Evolutionary conservation across 257 asterid genomes (phyloP).

Genomic region (Orobanche coerulescens): DNA sequence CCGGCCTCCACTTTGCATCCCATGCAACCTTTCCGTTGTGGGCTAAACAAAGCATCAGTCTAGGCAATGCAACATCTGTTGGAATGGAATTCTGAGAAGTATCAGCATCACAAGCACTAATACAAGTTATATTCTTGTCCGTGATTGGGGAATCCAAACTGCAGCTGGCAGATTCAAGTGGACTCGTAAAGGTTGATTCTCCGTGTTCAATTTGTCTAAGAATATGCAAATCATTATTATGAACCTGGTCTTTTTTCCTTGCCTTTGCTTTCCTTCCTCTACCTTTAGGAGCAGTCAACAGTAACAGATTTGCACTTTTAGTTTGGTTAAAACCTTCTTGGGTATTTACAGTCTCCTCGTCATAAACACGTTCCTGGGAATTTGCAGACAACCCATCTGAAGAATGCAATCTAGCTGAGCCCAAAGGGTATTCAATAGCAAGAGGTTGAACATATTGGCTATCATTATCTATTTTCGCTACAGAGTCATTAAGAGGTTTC

Average conservation of each 20-base stretch:
- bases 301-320: conserved; percentile 14
- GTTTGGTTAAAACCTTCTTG: conserved; percentile 17
- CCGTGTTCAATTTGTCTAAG: conserved; percentile 28
- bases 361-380: conserved; percentile 6
- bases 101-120: conserved; percentile 22
- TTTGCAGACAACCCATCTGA: conserved; percentile 22
- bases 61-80: conserved; percentile 62
- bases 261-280: conserved; percentile 27
- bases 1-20: conserved; percentile 95
- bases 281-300: conserved; percentile 24
- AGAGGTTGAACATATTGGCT: conserved; percentile 24
- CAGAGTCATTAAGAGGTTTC: conserved; percentile 31
- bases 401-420: conserved; percentile 14
- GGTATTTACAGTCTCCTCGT: conserved; percentile 21
- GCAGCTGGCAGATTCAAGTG: conserved; percentile 20
- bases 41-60: conserved; percentile 78
- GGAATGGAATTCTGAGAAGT: conserved; percentile 34
- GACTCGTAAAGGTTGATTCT: conserved; percentile 26
- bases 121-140: conserved; percentile 19
- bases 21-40: conserved; percentile 92
- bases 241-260: conserved; percentile 23
- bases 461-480: conserved; percentile 22
- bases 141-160: conserved; percentile 25
- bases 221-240: conserved; percentile 21
- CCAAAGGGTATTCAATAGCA: conserved; percentile 29